phyloP scores from a whole-genome alignment of 2,329 filamentous ascomycete genomes.

The Purpureocillium lavendulum region DNA sequence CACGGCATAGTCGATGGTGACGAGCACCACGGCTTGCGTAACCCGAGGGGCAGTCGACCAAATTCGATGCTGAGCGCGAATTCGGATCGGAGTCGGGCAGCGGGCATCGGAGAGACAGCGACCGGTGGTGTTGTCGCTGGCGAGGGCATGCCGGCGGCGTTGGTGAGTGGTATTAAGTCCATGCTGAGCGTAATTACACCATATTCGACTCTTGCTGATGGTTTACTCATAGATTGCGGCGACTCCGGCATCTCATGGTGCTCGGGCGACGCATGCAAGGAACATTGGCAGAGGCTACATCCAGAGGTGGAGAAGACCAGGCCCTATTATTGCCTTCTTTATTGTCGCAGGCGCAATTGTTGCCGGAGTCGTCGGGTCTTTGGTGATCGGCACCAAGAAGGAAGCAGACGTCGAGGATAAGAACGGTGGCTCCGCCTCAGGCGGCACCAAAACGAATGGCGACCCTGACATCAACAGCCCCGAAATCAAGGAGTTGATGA shows the following conservation, averaged over 20 bases:
- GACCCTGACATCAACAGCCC: constrained; percentile 65
- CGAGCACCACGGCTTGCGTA: constrained; percentile 72
- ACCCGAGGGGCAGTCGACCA: constrained; percentile 33
- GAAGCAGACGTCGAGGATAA: constrained; percentile 11
- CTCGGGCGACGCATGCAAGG: constrained; percentile 10
- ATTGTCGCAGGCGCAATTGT: constrained; percentile 65
- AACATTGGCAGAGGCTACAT: constrained; percentile 40
- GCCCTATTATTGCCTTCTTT: constrained; percentile 55
- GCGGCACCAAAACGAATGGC: constrained; percentile 55
- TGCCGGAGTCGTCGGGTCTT: constrained; percentile 65
- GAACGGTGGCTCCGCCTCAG: constrained; percentile 37
- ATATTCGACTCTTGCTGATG: too few relatives aligned
- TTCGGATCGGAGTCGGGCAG: constrained; percentile 22
- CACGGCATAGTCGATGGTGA: constrained; percentile 79
- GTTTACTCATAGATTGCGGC: too few relatives aligned
- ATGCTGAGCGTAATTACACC: constrained; percentile 10
- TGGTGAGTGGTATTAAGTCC: constrained; percentile 17
- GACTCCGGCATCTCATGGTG: not conserved
- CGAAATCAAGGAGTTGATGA: constrained; percentile 75
- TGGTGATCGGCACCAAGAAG: constrained; percentile 49
- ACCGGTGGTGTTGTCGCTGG: constrained; percentile 36
- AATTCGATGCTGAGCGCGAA: constrained; percentile 53
- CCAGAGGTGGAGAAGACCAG: constrained; percentile 62
- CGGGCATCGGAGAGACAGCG: constrained; percentile 27
- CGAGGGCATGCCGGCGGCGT: constrained; percentile 22